Base-by-base conservation (phyloP, 192 early-diverging fungal genomes). In the Backusella mclennaniae region DNA sequence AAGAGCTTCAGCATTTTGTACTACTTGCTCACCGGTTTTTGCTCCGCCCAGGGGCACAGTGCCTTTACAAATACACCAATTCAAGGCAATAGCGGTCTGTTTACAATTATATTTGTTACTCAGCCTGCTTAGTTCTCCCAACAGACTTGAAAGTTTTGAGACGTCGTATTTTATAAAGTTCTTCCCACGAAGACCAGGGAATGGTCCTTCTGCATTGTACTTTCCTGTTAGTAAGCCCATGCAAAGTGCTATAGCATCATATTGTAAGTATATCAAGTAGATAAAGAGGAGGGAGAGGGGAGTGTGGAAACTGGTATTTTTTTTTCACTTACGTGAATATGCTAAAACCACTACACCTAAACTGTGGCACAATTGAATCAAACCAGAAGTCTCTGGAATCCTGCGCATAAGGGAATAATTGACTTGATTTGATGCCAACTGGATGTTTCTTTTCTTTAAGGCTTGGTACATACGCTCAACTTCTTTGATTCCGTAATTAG, bases 261-360 rank as follows among this genome's bases (percentile, higher is more conserved):
- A 29, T 63, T 49, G 46, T 49, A 49, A 49, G 46, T n/a, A 49
- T 17, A 74, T 68, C 23, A 31, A 35, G 21, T 56, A 56, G 26
- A 63, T 9, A 29, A 63, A 63, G 23, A 63, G 56, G 12, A 63
- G 53, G 7, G 38, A 26, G 23, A 38, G 29, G 14, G 39, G 39
- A 41, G 39, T 9, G 42, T 17, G 14, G 3, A 44, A 67, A 39
- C 44, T n/a, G 46, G 7, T 69, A 3, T 66, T 46, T 49, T 35
- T 72, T 36, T 12, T 52, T 14, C 17, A 46, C 67, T 79, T 79
- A 74, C 77, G 92, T 7, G 92, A 90, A 69, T 93, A 91, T 1
- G 95, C 91, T 23, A 96, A 83, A 11, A 93, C 76, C 17, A 86
- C 91, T 52, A 95, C 84, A 41, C 92, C 91, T 3, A 94, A 85